A percentile compares a stretch with the other conserved stretches of the same genome.
Evolutionary conservation across 441 rosid species (phyloP).

Genomic region (Heliophila coronopifolia): DNA sequence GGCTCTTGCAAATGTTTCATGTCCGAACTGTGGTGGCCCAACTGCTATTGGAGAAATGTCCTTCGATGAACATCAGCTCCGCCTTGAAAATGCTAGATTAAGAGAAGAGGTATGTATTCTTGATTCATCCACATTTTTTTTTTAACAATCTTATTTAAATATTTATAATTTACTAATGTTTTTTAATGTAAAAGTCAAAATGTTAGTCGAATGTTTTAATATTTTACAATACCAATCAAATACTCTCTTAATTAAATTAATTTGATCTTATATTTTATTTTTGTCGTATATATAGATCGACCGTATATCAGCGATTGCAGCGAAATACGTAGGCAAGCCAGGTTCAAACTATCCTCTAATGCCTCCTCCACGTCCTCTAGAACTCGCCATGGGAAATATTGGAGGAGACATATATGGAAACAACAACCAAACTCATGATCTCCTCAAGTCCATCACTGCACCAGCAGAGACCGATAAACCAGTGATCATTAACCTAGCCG

Average conservation of each 20-base stretch:
- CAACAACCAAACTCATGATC: constrained; percentile 53
- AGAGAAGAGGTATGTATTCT: constrained; percentile 65
- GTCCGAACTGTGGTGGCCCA: constrained; percentile 90
- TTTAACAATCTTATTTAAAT: no score
- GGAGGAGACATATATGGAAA: constrained; percentile 76
- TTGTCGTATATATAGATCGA: constrained; percentile 81
- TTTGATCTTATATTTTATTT: no score
- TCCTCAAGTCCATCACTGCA: constrained; percentile 43
- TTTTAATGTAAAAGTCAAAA: no score
- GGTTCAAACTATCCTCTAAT: constrained; percentile 40
- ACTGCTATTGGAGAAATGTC: constrained; percentile 95
- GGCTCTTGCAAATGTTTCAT: constrained; percentile 72
- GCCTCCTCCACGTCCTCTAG: constrained; percentile 60
- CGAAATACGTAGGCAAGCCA: constrained; percentile 88
- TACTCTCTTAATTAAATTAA: no score
- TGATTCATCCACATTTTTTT: no score
- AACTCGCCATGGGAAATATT: constrained; percentile 54
- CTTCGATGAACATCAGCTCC: constrained; percentile 87
- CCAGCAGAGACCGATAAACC: constrained; percentile 95
- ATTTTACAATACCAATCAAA: no score
- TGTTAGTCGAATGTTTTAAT: no score
- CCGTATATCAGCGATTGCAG: constrained; percentile 82
- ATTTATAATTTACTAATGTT: no score
- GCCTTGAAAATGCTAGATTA: constrained; percentile 81
- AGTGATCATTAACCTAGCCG: constrained; percentile 84